phyloP scores from a whole-genome alignment of 768 basidiomycete genomes.

The Hygrophoropsis aurantiaca region DNA sequence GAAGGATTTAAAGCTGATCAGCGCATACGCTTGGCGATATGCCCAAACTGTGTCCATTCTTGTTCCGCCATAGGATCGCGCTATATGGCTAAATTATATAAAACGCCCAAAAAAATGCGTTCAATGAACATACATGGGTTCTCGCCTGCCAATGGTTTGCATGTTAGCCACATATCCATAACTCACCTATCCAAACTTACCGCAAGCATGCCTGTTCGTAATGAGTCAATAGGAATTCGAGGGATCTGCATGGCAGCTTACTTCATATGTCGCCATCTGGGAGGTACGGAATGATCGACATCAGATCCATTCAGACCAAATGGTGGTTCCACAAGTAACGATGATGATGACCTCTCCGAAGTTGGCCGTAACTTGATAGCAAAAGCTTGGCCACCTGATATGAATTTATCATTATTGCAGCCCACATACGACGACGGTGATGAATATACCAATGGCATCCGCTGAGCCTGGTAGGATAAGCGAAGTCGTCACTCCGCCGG shows the following conservation, averaged over 20 bases:
- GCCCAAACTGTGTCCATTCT: constrained; percentile 52
- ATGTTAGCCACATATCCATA: neutral
- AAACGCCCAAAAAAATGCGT: neutral
- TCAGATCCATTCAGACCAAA: constrained; percentile 53
- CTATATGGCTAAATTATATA: constrained; percentile 11
- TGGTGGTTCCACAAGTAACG: constrained; percentile 86
- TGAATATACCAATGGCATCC: constrained; percentile 74
- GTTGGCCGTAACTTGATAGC: constrained; percentile 84
- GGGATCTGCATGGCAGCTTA: constrained; percentile 28
- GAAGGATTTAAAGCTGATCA: neutral
- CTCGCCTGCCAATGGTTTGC: constrained; percentile 37
- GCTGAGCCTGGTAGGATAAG: constrained; percentile 78
- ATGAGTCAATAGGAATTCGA: constrained; percentile 5
- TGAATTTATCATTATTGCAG: no score
- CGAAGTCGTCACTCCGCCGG: constrained; percentile 87
- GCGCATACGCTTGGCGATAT: constrained; percentile 49
- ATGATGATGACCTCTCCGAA: constrained; percentile 67
- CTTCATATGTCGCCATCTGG: constrained; percentile 84
- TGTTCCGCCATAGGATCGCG: constrained; percentile 29
- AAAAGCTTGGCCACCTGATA: constrained; percentile 84
- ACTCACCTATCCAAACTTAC: constrained; percentile 19
- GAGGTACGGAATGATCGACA: constrained; percentile 37
- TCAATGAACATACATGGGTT: constrained; percentile 39
- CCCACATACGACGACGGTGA: neutral
- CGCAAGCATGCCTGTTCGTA: constrained; percentile 57